Conservation (phyloP, 305 asterid species). For the Fraxinus nigra region DNA sequence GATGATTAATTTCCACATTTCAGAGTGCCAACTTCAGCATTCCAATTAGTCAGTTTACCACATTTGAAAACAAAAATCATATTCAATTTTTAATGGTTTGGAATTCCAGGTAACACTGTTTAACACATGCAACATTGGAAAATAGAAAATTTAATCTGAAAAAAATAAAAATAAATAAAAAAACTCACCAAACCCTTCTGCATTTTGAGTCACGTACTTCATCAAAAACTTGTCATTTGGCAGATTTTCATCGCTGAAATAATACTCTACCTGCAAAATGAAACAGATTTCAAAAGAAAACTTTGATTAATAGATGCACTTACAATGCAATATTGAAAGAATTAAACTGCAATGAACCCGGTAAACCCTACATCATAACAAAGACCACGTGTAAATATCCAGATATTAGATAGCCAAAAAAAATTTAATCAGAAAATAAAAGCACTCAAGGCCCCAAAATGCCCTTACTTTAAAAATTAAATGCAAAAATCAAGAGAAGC, state of each 20-base stretch:
- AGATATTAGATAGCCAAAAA: neutral
- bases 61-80: neutral
- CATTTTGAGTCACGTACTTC: constrained; percentile 53
- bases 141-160: constrained; percentile 2
- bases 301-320: constrained; percentile 3
- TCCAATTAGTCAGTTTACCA: neutral
- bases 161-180: neutral
- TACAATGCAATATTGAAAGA: neutral
- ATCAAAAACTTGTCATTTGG: constrained; percentile 73
- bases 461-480: neutral
- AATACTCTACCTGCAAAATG: constrained; percentile 79
- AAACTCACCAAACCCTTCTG: constrained; percentile 72
- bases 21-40: neutral
- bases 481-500: neutral
- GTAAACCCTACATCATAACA: neutral
- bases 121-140: neutral
- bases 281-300: constrained; percentile 5
- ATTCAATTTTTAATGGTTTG: neutral
- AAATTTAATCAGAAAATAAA: neutral
- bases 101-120: neutral
- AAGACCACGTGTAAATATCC: neutral
- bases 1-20: neutral
- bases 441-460: neutral
- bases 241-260: constrained; percentile 89
- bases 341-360: neutral